phyloP scores from a whole-genome alignment of 352 stramenopile genomes.

The Globisporangium nodosum region DNA sequence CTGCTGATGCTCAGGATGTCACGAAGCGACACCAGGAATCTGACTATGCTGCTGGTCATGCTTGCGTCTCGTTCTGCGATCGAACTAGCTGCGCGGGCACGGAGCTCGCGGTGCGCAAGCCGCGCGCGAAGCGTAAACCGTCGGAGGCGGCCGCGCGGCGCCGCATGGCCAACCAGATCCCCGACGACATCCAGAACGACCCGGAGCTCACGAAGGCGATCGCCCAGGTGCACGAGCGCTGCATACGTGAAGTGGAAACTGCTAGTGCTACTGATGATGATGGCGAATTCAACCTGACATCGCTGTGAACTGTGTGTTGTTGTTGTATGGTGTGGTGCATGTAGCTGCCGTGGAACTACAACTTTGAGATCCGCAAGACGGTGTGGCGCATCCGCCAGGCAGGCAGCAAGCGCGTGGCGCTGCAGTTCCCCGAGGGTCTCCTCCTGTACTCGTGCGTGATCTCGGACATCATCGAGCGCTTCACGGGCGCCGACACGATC shows the following conservation, averaged over 20 bases:
- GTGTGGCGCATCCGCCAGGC: constrained; percentile 93
- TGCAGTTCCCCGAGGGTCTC: constrained; percentile 99
- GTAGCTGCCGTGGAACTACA: constrained; percentile 96
- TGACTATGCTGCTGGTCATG: no score
- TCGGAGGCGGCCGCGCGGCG: constrained; percentile 52
- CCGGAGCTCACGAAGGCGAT: constrained; percentile 88
- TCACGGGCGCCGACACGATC: constrained; percentile 88
- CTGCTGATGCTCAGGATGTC: not conserved
- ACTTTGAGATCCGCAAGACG: constrained; percentile 98
- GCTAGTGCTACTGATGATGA: not conserved
- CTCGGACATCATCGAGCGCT: constrained; percentile 97
- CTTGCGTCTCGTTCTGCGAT: not conserved
- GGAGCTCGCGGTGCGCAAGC: constrained; percentile 29
- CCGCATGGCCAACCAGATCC: constrained; percentile 86
- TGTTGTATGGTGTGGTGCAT: not conserved
- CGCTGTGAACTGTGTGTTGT: not conserved
- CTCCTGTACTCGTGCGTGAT: constrained; percentile 97
- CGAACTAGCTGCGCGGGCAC: not conserved
- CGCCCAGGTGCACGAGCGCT: constrained; percentile 30
- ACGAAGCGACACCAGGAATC: not conserved
- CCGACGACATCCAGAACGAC: constrained; percentile 88
- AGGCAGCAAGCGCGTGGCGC: constrained; percentile 88
- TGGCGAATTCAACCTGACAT: not conserved
- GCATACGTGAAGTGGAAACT: not conserved
- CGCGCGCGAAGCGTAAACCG: constrained; percentile 53